These are phyloP conservation scores for Calocybe cyanea DNA, from an alignment of 768 basidiomycete species.

Conservation along the genomic window DNA sequence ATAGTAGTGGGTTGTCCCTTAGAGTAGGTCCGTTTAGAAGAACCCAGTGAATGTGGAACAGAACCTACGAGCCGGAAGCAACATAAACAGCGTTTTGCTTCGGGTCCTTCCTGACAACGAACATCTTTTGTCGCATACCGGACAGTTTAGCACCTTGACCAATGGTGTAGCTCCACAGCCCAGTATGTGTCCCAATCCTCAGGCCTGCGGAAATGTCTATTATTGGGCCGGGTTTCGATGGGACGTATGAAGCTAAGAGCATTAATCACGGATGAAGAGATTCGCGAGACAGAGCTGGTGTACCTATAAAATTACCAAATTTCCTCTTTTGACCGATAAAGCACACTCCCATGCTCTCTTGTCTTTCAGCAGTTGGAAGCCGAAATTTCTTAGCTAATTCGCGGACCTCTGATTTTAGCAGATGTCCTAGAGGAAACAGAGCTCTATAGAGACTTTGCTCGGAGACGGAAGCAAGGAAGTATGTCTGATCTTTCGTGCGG, in stretches of 20 bases:
- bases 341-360: slow-evolving; percentile 93
- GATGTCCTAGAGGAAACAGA: slow-evolving; percentile 70
- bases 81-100: slow-evolving; percentile 66
- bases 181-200: slow-evolving; percentile 57
- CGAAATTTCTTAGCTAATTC: slow-evolving; percentile 57
- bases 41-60: not conserved
- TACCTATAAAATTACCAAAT: slow-evolving; percentile 74
- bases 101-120: slow-evolving; percentile 69
- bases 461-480: slow-evolving; percentile 79
- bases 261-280: not conserved
- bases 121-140: slow-evolving; percentile 61
- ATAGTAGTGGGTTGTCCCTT: slow-evolving; percentile 65
- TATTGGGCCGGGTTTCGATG: slow-evolving; percentile 66
- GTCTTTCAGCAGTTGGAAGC: slow-evolving; percentile 69
- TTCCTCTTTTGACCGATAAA: slow-evolving; percentile 81
- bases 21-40: not conserved
- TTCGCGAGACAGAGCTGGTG: slow-evolving; percentile 13
- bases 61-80: slow-evolving; percentile 66
- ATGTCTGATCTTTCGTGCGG: slow-evolving; percentile 81
- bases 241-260: slow-evolving; percentile 70
- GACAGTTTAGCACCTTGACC: slow-evolving; percentile 73
- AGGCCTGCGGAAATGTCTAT: slow-evolving; percentile 53
- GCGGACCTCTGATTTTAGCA: slow-evolving; percentile 71
- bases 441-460: slow-evolving; percentile 63
- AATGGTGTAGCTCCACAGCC: slow-evolving; percentile 82